phyloP scores from a whole-genome alignment of 768 basidiomycete species.

The Hericium erinaceus region DNA sequence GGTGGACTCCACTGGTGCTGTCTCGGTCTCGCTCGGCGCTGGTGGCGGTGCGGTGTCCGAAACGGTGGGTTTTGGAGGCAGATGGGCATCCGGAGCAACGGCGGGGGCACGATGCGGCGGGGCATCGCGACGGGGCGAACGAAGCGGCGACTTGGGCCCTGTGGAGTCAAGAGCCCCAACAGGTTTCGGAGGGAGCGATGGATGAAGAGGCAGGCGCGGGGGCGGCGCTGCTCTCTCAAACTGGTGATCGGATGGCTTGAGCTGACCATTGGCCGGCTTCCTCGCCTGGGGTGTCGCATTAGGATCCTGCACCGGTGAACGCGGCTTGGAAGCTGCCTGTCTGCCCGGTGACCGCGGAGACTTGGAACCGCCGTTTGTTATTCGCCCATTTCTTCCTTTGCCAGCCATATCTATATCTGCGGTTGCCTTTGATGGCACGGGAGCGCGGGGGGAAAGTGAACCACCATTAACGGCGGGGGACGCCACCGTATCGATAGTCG shows the following conservation, averaged over 20 bases:
- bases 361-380: neutral
- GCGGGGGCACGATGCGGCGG: constrained; percentile 2
- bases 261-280: neutral
- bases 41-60: neutral
- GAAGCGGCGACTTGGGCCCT: neutral
- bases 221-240: neutral
- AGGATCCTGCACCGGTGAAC: neutral
- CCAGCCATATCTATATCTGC: neutral
- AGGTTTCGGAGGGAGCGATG: constrained; percentile 42
- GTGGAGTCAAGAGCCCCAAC: constrained; percentile 14
- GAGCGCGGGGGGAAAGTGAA: neutral
- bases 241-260: neutral
- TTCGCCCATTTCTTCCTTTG: neutral
- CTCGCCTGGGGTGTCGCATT: neutral
- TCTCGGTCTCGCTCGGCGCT: neutral
- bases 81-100: constrained; percentile 3
- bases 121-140: neutral
- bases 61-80: neutral
- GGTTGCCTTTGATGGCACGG: neutral
- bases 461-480: constrained; percentile 3
- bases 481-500: constrained; percentile 8
- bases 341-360: neutral
- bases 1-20: neutral
- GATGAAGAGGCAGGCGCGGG: constrained; percentile 25
- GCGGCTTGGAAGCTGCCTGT: neutral